These are phyloP conservation scores for Epichloe gansuensis DNA, from an alignment of 2,329 filamentous ascomycete species.

Conservation along the genomic window DNA sequence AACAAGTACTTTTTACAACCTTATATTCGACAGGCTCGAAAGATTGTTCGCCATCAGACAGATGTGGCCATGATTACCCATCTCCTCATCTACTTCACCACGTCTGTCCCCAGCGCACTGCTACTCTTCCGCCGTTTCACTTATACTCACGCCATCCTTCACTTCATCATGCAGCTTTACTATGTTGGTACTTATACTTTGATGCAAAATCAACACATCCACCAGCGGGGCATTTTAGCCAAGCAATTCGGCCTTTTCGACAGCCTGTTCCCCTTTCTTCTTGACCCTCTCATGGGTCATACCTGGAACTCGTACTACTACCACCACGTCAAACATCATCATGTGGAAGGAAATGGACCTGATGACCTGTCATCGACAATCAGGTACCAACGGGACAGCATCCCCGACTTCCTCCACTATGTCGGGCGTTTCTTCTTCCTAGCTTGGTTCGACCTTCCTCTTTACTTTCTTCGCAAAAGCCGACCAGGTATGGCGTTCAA, in stretches of 20 bases:
- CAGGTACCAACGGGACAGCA: conserved; percentile 59
- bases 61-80: conserved; percentile 73
- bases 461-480: conserved; percentile 57
- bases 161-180: conserved; percentile 51
- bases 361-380: conserved; percentile 65
- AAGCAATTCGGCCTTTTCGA: conserved; percentile 46
- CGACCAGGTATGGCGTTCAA: conserved; percentile 41
- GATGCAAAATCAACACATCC: conserved; percentile 77
- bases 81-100: conserved; percentile 56
- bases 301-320: conserved; percentile 80
- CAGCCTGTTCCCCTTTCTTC: conserved; percentile 54
- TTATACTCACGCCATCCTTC: conserved; percentile 53
- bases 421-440: conserved; percentile 61
- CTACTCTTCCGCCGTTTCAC: conserved; percentile 53
- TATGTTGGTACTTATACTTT: conserved; percentile 66
- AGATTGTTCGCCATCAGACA: conserved; percentile 49
- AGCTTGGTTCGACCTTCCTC: conserved; percentile 61
- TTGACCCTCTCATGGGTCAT: conserved; percentile 67
- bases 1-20: conserved; percentile 41
- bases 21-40: conserved; percentile 43
- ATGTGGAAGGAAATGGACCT: conserved; percentile 69
- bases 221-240: conserved; percentile 55
- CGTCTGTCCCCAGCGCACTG: conserved; percentile 55
- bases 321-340: conserved; percentile 77
- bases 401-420: conserved; percentile 56